Evolutionary conservation across 805 yeast species (phyloP), one percentile per base, ranked within the genome.

Genomic region (Kodamaea kakaduensis): DNA sequence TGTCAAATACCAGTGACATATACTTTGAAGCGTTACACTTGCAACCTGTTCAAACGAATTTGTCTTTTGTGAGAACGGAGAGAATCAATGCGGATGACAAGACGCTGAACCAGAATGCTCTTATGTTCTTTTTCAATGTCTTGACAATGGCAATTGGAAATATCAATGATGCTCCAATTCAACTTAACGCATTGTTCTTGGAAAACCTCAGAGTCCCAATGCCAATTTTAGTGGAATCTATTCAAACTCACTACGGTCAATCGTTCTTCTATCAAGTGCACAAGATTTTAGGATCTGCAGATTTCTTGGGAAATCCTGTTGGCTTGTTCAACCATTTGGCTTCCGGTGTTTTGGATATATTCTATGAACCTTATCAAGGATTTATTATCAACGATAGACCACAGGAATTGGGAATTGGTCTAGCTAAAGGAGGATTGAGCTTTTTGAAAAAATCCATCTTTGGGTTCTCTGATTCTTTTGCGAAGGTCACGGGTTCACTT

Each of bases 291-390:
- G 99, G 99, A 0, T 87, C 96, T 13, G 98, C 97, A 0, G 98
- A 94, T 59, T 77, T 93, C 46, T 64, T 93, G 32, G 99, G 98
- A 15, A 93, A 94, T 47, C 99, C 99, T 0, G 97, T 94, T 18
- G 98, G 98, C 1, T 65, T 93, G 42, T 93, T 93, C 66, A 93
- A 86, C 56, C 89, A 88, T 47, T 68, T 93, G 38, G 81, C 95
- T 38, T 87, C 97, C 0, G 99, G 99, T 34, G 93, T 93, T 8
- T 75, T 88, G 76, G 99, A 93, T 58, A 83, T 93, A 13, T 93
- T 93, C 57, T 93, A 93, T 54, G 97, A 90, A 54, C 99, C 99
- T 3, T 93, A 90, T 51, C 93, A 88, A 54, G 99, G 99, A 0
- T 85, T 86, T 48, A 77, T 90, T 32, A 77, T 93, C 75, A 90